phyloP scores from a whole-genome alignment of 176 grass and related monocot genomes.

The Puya raimondii region DNA sequence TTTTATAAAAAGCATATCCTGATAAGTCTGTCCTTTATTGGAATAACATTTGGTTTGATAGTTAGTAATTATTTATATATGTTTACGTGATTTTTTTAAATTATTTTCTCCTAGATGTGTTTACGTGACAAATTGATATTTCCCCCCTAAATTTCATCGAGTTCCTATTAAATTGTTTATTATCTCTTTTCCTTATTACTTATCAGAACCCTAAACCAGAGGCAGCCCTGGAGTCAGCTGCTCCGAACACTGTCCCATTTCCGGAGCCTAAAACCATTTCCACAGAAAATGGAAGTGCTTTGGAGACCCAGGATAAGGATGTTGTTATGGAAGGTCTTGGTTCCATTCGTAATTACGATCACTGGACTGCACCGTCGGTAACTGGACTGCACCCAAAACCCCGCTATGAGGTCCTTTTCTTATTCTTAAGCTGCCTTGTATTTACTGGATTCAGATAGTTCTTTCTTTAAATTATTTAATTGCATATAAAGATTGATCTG shows the following conservation, averaged over 20 bases:
- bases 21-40: too few species aligned
- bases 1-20: too few species aligned
- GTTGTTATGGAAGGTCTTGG: conserved; percentile 79
- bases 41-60: too few species aligned
- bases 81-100: too few species aligned
- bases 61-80: too few species aligned
- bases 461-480: conserved; percentile 12
- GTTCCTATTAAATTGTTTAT: not conserved
- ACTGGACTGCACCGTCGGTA: conserved; percentile 72
- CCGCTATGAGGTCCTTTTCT: conserved; percentile 66
- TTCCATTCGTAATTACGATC: conserved; percentile 56
- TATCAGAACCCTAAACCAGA: conserved; percentile 57
- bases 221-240: conserved; percentile 28
- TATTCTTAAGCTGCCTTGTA: conserved; percentile 7
- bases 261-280: conserved; percentile 84
- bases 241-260: conserved; percentile 55
- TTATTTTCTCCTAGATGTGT: too few species aligned
- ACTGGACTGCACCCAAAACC: conserved; percentile 60
- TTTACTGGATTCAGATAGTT: conserved; percentile 8
- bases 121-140: too few species aligned
- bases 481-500: conserved; percentile 26
- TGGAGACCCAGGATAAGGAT: conserved; percentile 88
- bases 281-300: conserved; percentile 48
- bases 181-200: conserved; percentile 4
- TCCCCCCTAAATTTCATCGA: not conserved